A percentile compares a stretch with the other conserved stretches of the same genome.
Evolutionary conservation across 2,329 filamentous ascomycete genomes (phyloP).

Genomic region (Cryphonectria carpinicola): DNA sequence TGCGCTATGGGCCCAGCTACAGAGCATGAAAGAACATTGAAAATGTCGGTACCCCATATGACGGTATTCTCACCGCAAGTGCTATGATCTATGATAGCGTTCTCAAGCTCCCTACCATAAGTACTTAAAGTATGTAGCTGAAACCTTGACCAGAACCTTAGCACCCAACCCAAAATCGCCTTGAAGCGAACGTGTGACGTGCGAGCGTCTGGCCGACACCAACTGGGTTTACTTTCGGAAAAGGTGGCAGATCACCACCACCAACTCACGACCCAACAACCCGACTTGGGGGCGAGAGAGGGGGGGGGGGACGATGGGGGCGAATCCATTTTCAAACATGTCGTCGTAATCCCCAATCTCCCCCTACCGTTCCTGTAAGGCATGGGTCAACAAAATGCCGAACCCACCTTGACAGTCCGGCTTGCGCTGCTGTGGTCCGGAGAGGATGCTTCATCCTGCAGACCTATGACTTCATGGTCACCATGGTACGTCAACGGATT

Average conservation of each 20-base stretch:
- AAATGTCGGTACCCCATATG: neutral
- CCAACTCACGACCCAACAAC: neutral
- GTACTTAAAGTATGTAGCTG: too few species aligned
- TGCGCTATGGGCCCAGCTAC: neutral
- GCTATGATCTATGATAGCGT: neutral
- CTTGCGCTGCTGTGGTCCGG: neutral
- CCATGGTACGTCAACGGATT: neutral
- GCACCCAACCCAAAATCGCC: neutral
- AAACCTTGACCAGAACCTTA: neutral
- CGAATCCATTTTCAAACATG: neutral
- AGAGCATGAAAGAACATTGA: neutral
- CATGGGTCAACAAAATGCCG: neutral
- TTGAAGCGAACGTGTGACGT: neutral
- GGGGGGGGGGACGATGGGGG: neutral
- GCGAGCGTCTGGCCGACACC: neutral
- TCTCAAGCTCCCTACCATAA: neutral
- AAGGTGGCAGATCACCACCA: neutral
- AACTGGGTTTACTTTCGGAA: neutral
- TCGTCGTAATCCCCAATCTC: neutral
- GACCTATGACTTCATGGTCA: neutral
- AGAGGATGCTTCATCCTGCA: neutral
- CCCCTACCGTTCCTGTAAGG: neutral
- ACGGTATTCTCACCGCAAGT: neutral
- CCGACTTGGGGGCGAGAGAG: neutral
- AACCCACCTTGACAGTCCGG: neutral